Conservation (phyloP, 768 basidiomycete species). For the Trametes villosa region DNA sequence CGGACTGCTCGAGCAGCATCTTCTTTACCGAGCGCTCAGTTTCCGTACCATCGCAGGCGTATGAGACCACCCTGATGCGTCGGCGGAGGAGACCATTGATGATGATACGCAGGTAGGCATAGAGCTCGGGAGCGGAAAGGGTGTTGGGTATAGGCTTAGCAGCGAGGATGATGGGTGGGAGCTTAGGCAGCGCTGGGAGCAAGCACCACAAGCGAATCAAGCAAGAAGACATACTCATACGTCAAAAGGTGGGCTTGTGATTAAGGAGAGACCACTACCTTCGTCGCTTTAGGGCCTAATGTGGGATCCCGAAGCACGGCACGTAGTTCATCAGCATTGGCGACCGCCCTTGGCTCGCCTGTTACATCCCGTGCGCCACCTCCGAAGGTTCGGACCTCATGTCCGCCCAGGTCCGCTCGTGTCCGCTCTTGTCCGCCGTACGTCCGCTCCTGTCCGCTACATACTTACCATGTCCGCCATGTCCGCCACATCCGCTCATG, state of each 20-base stretch:
- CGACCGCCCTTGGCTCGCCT: constrained; percentile 28
- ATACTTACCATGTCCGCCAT: too few relatives aligned
- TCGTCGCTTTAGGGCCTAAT: neutral
- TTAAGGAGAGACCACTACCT: too few relatives aligned
- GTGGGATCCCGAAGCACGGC: constrained; percentile 14
- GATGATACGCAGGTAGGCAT: constrained; percentile 18
- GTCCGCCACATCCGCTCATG: too few relatives aligned
- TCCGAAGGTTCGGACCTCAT: too few relatives aligned
- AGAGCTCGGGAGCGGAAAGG: constrained; percentile 27
- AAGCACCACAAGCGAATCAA: constrained; percentile 42
- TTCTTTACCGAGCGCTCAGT: constrained; percentile 36
- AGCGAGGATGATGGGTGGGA: constrained; percentile 43
- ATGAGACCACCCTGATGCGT: constrained; percentile 35
- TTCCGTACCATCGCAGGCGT: constrained; percentile 41
- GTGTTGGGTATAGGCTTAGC: constrained; percentile 36
- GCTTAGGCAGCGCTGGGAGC: constrained; percentile 36
- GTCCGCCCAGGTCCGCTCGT: too few relatives aligned
- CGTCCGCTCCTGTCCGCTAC: too few relatives aligned
- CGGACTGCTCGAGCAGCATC: constrained; percentile 23
- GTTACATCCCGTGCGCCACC: too few relatives aligned
- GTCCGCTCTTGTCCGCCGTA: too few relatives aligned
- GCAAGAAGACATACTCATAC: constrained; percentile 18
- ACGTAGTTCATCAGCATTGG: constrained; percentile 28
- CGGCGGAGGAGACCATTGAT: constrained; percentile 32
- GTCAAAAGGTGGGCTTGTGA: too few relatives aligned